phyloP scores from a whole-genome alignment of 2,329 filamentous ascomycete genomes.

The Aspergillus hortae region DNA sequence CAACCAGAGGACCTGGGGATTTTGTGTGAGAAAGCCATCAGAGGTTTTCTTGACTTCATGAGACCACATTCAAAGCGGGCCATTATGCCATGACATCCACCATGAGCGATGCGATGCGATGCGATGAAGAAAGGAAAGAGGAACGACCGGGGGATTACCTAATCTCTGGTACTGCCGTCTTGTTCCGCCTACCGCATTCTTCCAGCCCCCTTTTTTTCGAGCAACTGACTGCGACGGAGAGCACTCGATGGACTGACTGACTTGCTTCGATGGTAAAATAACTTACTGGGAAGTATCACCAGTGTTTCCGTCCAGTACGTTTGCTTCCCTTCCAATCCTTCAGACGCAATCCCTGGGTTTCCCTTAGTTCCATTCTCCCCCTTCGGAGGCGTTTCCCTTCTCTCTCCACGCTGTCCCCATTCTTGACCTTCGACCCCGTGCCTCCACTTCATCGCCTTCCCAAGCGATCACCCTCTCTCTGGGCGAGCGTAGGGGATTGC shows the following conservation, averaged over 20 bases:
- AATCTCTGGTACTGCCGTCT: constrained; percentile 3
- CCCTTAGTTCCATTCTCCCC: constrained; percentile 8
- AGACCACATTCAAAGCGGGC: too few relatives aligned
- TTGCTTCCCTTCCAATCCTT: constrained; percentile 4
- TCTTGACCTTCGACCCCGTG: constrained; percentile 20
- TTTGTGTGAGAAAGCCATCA: too few relatives aligned
- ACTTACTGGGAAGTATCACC: constrained; percentile 15
- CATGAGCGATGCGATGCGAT: too few relatives aligned
- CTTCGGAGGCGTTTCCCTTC: constrained; percentile 14
- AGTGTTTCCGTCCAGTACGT: constrained; percentile 6
- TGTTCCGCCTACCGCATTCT: constrained; percentile 10
- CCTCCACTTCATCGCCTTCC: constrained; percentile 26
- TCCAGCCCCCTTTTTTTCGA: constrained; percentile 5
- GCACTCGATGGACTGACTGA: background rate
- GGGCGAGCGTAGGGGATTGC: constrained; percentile 1
- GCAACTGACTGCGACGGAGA: constrained; percentile 13
- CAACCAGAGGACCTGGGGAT: too few relatives aligned
- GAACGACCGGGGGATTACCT: constrained; percentile 10
- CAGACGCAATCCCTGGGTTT: constrained; percentile 5
- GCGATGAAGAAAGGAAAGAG: background rate
- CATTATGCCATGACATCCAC: too few relatives aligned
- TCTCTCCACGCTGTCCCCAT: constrained; percentile 25
- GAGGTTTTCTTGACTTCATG: too few relatives aligned
- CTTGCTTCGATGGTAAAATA: constrained; percentile 12
- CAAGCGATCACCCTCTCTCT: constrained; percentile 14